Evolutionary conservation across 2,329 filamentous ascomycete species (phyloP).

Genomic region (Fusarium oxysporum): DNA sequence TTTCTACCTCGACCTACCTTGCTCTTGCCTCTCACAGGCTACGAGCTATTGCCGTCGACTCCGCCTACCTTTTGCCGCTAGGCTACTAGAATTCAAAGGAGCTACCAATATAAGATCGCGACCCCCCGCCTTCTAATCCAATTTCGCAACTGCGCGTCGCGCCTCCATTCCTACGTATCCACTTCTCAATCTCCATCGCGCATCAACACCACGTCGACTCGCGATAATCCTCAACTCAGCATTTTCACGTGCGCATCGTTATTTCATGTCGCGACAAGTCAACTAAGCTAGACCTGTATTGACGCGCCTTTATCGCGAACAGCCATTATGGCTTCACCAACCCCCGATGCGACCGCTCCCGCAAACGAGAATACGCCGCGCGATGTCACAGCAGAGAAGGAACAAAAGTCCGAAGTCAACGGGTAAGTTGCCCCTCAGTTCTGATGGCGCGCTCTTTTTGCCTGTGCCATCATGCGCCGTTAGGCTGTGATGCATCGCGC

Average conservation of each 20-base stretch:
- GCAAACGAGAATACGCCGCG: slow-evolving; percentile 61
- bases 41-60: slow-evolving; percentile 39
- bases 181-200: slow-evolving; percentile 30
- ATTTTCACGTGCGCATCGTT: slow-evolving; percentile 19
- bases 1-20: slow-evolving; percentile 18
- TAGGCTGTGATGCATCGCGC: slow-evolving; percentile 1
- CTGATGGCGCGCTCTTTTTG: slow-evolving; percentile 13
- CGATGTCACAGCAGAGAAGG: slow-evolving; percentile 45
- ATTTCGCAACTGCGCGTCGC: slow-evolving; percentile 38
- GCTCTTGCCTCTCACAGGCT: slow-evolving; percentile 25
- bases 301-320: slow-evolving; percentile 54
- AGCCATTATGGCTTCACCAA: slow-evolving; percentile 66
- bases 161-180: slow-evolving; percentile 35
- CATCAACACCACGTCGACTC: slow-evolving; percentile 23
- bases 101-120: slow-evolving; percentile 34
- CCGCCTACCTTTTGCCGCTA: slow-evolving; percentile 27
- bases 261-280: slow-evolving; percentile 54
- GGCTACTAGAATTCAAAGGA: slow-evolving; percentile 30
- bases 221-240: slow-evolving; percentile 3
- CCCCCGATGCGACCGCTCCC: slow-evolving; percentile 52
- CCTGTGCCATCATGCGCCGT: slow-evolving; percentile 24
- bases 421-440: slow-evolving; percentile 50
- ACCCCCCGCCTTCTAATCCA: slow-evolving; percentile 26
- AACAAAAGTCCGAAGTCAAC: slow-evolving; percentile 51
- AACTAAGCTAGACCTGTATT: slow-evolving; percentile 45